These are phyloP conservation scores for Babesia gibsoni DNA, from an alignment of 169 alveolate species.

Conservation along the genomic window DNA sequence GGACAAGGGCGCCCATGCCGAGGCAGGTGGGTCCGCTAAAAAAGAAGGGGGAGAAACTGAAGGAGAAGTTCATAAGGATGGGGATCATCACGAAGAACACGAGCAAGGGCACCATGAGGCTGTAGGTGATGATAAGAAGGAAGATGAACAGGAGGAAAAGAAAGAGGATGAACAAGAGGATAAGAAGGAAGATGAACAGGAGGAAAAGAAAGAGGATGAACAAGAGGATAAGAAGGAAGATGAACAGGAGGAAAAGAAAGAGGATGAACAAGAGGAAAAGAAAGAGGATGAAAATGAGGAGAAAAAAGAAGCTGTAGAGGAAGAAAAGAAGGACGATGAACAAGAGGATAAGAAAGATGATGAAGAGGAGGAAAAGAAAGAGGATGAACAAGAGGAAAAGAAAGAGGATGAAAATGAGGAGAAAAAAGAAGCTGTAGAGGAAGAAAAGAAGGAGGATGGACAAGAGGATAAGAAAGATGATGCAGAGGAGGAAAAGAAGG, in stretches of 20 bases:
- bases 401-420: conserved; percentile 1
- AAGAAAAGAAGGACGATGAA: background rate
- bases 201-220: background rate
- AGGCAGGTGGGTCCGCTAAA: too few relatives aligned
- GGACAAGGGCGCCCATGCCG: too few relatives aligned
- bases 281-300: conserved; percentile 1
- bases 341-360: background rate
- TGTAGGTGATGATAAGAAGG: background rate
- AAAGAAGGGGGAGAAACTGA: too few relatives aligned
- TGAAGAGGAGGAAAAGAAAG: background rate
- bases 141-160: background rate
- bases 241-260: conserved; percentile 14
- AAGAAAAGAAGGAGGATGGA: background rate
- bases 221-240: background rate
- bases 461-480: background rate
- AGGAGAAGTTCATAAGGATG: too few relatives aligned
- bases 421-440: background rate
- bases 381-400: conserved; percentile 1
- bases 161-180: background rate
- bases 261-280: background rate
- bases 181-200: background rate
- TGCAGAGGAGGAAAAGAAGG: background rate
- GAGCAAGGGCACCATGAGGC: background rate
- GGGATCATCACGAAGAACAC: too few relatives aligned
- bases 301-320: conserved; percentile 1